Percentiles rank a stretch among this genome's conserved stretches.
phyloP scores from a whole-genome alignment of 2,329 filamentous ascomycete genomes.

The Ophiostoma australiae region DNA sequence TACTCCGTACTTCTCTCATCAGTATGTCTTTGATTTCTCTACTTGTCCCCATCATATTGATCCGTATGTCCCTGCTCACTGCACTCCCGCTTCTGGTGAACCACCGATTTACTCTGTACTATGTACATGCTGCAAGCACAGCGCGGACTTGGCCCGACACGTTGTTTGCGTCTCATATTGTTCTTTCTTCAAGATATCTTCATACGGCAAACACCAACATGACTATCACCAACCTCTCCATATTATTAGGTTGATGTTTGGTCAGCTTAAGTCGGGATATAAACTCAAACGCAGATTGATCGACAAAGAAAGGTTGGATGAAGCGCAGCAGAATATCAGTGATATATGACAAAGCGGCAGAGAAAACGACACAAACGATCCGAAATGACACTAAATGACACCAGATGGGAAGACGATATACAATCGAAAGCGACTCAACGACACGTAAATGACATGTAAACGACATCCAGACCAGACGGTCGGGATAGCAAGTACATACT shows the following conservation, averaged over 20 bases:
- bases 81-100: neutral
- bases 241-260: neutral
- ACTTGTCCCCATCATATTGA: neutral
- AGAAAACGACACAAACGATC: neutral
- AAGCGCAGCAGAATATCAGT: neutral
- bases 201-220: neutral
- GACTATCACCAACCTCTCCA: neutral
- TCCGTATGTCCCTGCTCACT: neutral
- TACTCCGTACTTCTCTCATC: neutral
- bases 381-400: neutral
- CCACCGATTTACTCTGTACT: neutral
- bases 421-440: neutral
- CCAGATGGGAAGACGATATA: neutral
- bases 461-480: constrained; percentile 1
- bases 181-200: neutral
- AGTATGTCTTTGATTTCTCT: neutral
- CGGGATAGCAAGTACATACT: neutral
- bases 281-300: neutral
- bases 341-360: neutral
- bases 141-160: neutral
- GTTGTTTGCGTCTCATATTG: neutral
- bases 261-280: neutral
- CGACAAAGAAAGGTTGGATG: neutral
- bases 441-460: neutral
- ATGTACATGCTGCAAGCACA: too few species aligned